Evolutionary conservation across 768 basidiomycete species (phyloP).

Genomic region (Lentinula edodes): DNA sequence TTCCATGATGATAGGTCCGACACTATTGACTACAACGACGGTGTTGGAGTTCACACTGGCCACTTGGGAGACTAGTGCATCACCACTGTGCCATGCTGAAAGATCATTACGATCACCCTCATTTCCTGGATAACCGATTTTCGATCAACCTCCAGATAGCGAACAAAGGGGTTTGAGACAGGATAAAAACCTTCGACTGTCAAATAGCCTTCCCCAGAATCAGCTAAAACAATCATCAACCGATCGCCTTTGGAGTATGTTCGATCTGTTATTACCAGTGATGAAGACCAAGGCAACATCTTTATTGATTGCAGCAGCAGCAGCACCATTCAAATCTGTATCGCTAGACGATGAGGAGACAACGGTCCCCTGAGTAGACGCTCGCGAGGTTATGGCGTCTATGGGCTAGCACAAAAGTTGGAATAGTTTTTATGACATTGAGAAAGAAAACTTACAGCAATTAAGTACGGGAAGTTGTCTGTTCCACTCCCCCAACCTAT

Average conservation of each 20-base stretch:
- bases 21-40: slow-evolving; percentile 62
- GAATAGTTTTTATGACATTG: background rate
- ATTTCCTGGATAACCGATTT: slow-evolving; percentile 33
- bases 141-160: slow-evolving; percentile 22
- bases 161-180: background rate
- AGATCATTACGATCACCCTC: slow-evolving; percentile 49
- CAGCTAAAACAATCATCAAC: slow-evolving; percentile 16
- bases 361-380: slow-evolving; percentile 31
- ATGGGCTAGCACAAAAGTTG: slow-evolving; percentile 25
- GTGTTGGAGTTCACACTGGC: slow-evolving; percentile 54
- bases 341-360: slow-evolving; percentile 45
- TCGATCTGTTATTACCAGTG: slow-evolving; percentile 23
- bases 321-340: slow-evolving; percentile 41
- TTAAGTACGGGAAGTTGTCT: slow-evolving; percentile 45
- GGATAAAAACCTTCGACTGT: slow-evolving; percentile 32
- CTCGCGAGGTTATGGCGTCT: slow-evolving; percentile 38
- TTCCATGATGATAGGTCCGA: slow-evolving; percentile 56
- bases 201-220: slow-evolving; percentile 40
- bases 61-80: slow-evolving; percentile 43
- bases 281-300: slow-evolving; percentile 51
- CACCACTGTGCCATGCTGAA: slow-evolving; percentile 44
- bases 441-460: slow-evolving; percentile 9
- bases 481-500: slow-evolving; percentile 49
- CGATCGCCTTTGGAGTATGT: background rate
- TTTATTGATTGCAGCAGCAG: slow-evolving; percentile 36